Conservation (phyloP, 345 rosid species). For the Arabis alpina region DNA sequence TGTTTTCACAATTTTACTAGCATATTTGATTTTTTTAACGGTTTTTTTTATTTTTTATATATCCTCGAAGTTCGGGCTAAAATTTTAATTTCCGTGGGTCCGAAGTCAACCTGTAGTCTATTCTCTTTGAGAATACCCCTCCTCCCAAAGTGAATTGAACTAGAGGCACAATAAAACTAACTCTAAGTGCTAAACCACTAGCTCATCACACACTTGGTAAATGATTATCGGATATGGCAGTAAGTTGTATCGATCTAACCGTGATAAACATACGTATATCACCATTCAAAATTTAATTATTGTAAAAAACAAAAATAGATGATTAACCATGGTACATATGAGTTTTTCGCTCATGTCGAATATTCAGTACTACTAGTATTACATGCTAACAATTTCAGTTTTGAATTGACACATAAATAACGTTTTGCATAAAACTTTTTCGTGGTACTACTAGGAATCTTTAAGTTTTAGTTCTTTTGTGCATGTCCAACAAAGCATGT, state of each 20-base stretch:
- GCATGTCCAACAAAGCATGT: neutral
- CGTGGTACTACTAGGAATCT: neutral
- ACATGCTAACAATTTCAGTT: neutral
- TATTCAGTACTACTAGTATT: neutral
- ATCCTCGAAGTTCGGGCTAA: too few species aligned
- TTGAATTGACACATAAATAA: neutral
- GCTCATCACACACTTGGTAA: neutral
- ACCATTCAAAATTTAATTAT: neutral
- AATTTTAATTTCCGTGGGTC: too few species aligned
- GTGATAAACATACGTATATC: neutral
- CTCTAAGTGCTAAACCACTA: too few species aligned
- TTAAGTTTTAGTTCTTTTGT: neutral
- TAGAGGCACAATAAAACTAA: too few species aligned
- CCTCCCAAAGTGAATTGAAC: too few species aligned
- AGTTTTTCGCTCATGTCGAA: neutral
- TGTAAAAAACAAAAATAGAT: too few species aligned
- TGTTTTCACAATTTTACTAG: too few species aligned
- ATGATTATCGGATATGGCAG: neutral
- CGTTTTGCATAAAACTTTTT: neutral
- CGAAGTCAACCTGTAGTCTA: too few species aligned
- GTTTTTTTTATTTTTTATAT: too few species aligned
- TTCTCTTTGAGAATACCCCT: too few species aligned
- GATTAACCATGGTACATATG: too few species aligned
- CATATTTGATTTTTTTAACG: too few species aligned
- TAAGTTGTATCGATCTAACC: neutral